Conservation (phyloP, 345 rosid genomes). For the Limnanthes douglasii region DNA sequence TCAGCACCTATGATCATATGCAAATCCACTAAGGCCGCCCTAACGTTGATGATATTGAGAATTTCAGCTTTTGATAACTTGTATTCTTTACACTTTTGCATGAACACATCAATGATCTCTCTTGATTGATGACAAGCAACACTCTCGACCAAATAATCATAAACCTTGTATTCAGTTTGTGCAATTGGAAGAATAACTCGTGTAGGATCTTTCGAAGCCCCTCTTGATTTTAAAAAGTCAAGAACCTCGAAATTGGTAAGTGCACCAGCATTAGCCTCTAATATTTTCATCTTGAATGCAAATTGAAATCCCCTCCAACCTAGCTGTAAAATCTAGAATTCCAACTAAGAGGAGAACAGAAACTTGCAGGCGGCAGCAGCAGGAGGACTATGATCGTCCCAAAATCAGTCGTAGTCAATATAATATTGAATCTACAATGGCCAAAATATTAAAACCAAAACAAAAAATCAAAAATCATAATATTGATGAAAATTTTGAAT, state of each 20-base stretch:
- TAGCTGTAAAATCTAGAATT: too few species aligned
- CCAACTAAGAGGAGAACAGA: too few species aligned
- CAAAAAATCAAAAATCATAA: too few species aligned
- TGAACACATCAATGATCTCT: constrained; percentile 31
- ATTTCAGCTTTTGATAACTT: constrained; percentile 70
- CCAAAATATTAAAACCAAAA: too few species aligned
- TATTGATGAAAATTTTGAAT: too few species aligned
- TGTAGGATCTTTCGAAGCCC: constrained; percentile 56
- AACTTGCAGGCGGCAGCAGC: too few species aligned
- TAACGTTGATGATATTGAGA: constrained; percentile 50
- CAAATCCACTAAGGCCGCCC: constrained; percentile 43
- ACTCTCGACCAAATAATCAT: constrained; percentile 48
- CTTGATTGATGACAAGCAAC: constrained; percentile 44
- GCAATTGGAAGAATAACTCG: constrained; percentile 46
- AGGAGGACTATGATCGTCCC: too few species aligned
- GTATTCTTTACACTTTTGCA: constrained; percentile 36
- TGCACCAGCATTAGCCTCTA: constrained; percentile 49
- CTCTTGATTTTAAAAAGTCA: constrained; percentile 49
- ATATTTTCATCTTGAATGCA: too few species aligned
- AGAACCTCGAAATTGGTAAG: constrained; percentile 70
- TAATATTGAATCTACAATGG: too few species aligned
- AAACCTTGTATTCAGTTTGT: constrained; percentile 68
- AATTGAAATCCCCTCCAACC: too few species aligned
- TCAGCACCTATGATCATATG: constrained; percentile 40
- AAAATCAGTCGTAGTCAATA: too few species aligned